These are phyloP conservation scores for Aspergillus saccharolyticus DNA, from an alignment of 495 filamentous ascomycete genomes.

Conservation along the genomic window DNA sequence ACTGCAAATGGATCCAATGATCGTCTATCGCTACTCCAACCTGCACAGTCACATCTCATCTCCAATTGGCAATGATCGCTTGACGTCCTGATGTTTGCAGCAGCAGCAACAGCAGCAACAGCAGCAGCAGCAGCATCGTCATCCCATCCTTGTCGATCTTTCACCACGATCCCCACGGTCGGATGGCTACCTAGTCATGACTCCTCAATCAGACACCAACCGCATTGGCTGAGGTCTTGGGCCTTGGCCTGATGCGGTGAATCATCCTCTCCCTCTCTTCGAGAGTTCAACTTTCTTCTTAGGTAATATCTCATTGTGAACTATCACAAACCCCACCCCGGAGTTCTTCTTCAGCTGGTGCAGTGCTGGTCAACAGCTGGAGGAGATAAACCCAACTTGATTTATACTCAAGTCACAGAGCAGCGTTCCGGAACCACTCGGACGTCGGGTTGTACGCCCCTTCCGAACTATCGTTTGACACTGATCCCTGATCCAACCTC, in stretches of 20 bases:
- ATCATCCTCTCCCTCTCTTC: background rate
- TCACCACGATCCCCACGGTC: background rate
- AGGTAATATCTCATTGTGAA: too few relatives aligned
- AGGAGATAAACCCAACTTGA: too few relatives aligned
- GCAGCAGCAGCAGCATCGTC: too few relatives aligned
- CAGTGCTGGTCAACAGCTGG: too few relatives aligned
- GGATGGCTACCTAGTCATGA: background rate
- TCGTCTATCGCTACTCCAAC: background rate
- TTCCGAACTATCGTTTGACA: background rate
- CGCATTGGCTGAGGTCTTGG: conserved; percentile 5
- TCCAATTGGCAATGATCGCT: background rate
- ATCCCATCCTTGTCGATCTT: conserved; percentile 1
- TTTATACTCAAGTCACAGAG: background rate
- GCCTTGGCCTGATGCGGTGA: background rate
- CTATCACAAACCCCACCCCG: too few relatives aligned
- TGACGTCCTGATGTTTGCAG: background rate
- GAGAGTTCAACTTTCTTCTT: too few relatives aligned
- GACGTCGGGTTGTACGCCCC: background rate
- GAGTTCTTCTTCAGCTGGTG: too few relatives aligned
- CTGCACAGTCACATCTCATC: background rate
- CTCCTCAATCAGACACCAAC: background rate
- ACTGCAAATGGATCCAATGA: background rate
- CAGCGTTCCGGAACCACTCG: background rate
- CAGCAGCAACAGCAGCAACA: too few relatives aligned
- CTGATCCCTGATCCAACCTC: background rate